phyloP scores from a whole-genome alignment of 352 stramenopile genomes.

The Peronospora destructor region DNA sequence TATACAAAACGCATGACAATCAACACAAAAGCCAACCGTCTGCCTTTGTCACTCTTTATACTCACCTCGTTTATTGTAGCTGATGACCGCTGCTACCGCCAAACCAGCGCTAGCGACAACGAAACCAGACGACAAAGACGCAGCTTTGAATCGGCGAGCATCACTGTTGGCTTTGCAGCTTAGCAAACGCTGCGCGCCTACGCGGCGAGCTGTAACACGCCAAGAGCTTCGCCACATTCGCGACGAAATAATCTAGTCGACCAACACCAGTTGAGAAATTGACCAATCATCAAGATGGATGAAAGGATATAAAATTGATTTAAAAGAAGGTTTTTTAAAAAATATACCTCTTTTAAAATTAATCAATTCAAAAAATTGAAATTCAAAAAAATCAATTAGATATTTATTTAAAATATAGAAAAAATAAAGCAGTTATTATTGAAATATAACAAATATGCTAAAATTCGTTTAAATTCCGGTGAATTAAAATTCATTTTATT shows the following conservation, averaged over 20 bases:
- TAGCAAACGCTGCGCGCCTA: slow-evolving; percentile 4
- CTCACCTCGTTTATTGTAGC: slow-evolving; percentile 17
- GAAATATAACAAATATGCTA: no score
- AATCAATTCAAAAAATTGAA: no score
- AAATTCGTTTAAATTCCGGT: no score
- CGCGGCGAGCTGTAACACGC: slow-evolving; percentile 3
- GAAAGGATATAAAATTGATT: no score
- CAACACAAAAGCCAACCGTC: not conserved
- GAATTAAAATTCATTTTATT: no score
- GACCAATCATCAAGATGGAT: slow-evolving; percentile 9
- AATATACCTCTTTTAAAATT: no score
- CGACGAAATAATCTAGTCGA: not conserved
- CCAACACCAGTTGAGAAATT: slow-evolving; percentile 1
- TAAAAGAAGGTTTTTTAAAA: no score
- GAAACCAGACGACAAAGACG: slow-evolving; percentile 19
- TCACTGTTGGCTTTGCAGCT: not conserved
- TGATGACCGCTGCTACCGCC: slow-evolving; percentile 17
- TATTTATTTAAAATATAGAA: no score
- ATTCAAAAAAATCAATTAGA: no score
- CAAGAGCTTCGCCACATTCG: slow-evolving; percentile 27
- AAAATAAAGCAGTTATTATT: no score
- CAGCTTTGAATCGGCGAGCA: not conserved
- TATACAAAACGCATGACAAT: slow-evolving; percentile 14
- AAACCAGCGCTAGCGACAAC: slow-evolving; percentile 22
- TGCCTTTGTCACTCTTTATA: not conserved